A percentile compares a stretch with the other conserved stretches of the same genome.
These are phyloP conservation scores for Yamadazyma siamensis DNA, from an alignment of 1,139 yeast species.

Conservation along the genomic window DNA sequence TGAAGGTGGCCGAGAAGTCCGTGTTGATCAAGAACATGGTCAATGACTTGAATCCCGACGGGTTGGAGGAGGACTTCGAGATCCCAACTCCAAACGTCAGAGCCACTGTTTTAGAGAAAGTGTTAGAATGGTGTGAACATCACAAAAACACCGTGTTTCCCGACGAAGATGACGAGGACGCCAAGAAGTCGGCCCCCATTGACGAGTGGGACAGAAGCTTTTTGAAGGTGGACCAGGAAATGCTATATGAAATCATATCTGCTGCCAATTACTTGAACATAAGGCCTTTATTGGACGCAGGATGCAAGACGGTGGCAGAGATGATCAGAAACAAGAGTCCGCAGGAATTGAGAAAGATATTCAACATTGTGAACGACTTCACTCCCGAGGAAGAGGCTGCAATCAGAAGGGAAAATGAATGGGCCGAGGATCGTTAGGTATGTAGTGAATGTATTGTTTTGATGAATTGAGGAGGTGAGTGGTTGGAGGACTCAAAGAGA, in stretches of 20 bases:
- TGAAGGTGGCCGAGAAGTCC: slow-evolving; percentile 87
- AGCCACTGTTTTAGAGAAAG: slow-evolving; percentile 82
- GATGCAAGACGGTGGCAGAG: slow-evolving; percentile 96
- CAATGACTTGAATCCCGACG: slow-evolving; percentile 68
- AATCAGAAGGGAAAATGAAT: slow-evolving; percentile 93
- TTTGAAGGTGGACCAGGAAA: slow-evolving; percentile 94
- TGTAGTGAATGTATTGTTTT: not conserved
- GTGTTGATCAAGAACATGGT: slow-evolving; percentile 87
- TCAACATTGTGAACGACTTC: slow-evolving; percentile 91
- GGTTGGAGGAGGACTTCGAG: slow-evolving; percentile 65
- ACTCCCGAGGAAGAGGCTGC: slow-evolving; percentile 99
- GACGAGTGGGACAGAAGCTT: slow-evolving; percentile 97
- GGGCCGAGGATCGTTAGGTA: slow-evolving; percentile 79
- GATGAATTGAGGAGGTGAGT: not conserved
- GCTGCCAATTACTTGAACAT: slow-evolving; percentile 96
- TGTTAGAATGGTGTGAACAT: slow-evolving; percentile 96
- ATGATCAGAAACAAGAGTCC: slow-evolving; percentile 97
- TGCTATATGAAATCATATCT: slow-evolving; percentile 92
- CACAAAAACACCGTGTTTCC: slow-evolving; percentile 83
- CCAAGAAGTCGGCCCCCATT: slow-evolving; percentile 79
- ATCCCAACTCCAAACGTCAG: slow-evolving; percentile 92
- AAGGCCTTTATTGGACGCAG: slow-evolving; percentile 88
- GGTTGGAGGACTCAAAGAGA: not conserved
- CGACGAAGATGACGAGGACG: slow-evolving; percentile 71
- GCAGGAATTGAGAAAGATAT: slow-evolving; percentile 93